Percentiles rank a stretch among this genome's conserved stretches.
phyloP scores from a whole-genome alignment of 1,284 basidiomycete species.

The Ganoderma lucidum region DNA sequence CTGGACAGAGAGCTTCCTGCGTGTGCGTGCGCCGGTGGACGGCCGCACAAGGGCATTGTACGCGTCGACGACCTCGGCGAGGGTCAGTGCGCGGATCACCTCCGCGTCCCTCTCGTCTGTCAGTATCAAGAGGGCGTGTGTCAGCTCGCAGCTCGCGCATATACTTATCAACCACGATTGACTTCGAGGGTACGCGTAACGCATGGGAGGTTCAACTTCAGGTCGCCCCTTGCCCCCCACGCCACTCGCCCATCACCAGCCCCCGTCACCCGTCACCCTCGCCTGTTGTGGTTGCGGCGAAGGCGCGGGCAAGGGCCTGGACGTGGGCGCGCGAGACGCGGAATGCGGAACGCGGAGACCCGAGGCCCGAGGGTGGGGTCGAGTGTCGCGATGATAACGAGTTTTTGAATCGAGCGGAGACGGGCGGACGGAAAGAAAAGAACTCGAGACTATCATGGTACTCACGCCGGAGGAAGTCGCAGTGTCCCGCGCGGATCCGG shows the following conservation, averaged over 20 bases:
- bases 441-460: neutral
- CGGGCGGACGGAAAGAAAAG: neutral
- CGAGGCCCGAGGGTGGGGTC: neutral
- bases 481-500: conserved; percentile 37
- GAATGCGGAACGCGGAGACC: conserved; percentile 1
- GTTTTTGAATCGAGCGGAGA: neutral
- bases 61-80: conserved; percentile 33
- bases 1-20: conserved; percentile 42
- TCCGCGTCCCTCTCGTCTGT: conserved; percentile 39
- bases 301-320: neutral
- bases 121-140: neutral
- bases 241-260: neutral
- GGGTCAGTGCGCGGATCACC: conserved; percentile 31
- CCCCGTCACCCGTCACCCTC: neutral
- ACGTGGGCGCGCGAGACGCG: neutral
- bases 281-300: neutral
- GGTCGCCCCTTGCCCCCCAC: neutral
- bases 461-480: conserved; percentile 40
- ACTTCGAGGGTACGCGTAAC: neutral
- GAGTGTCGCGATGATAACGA: no score
- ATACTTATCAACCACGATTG: neutral
- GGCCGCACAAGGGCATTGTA: conserved; percentile 39
- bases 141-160: conserved; percentile 2
- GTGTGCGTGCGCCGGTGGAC: conserved; percentile 22
- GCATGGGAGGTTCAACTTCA: neutral